Evolutionary conservation across 2,329 filamentous ascomycete species (phyloP).

Genomic region (Aureobasidium namibiae): DNA sequence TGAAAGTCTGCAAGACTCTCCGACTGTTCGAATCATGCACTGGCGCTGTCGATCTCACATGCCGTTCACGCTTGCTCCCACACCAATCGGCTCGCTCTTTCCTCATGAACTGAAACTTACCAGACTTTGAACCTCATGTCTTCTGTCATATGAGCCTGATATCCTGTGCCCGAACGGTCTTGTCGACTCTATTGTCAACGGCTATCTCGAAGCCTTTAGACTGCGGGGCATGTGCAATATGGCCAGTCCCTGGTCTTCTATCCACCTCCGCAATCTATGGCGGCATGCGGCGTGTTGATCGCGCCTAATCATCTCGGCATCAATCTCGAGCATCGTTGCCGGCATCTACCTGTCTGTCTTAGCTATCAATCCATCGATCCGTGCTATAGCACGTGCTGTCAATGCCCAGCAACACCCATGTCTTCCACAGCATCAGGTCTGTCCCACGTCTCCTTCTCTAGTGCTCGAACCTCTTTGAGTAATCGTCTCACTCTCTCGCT

Average conservation of each 20-base stretch:
- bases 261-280: conserved; percentile 4
- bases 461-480: conserved; percentile 45
- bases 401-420: conserved; percentile 9
- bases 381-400: neutral
- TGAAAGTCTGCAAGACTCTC: neutral
- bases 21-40: neutral
- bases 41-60: conserved; percentile 11
- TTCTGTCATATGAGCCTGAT: neutral
- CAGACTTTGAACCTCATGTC: neutral
- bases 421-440: conserved; percentile 58
- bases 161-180: neutral
- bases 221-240: conserved; percentile 5
- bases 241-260: neutral
- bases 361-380: neutral
- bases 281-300: neutral
- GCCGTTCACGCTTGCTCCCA: neutral
- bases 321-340: neutral
- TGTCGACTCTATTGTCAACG: neutral
- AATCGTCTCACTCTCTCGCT: conserved; percentile 48
- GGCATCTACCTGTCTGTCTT: neutral
- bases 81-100: neutral
- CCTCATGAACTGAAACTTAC: neutral
- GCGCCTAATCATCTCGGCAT: neutral
- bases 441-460: conserved; percentile 73
- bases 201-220: neutral